Evolutionary conservation across 805 yeast genomes (phyloP), one percentile per base, ranked within the genome.

Genomic region (Ogataea chonburiensis): DNA sequence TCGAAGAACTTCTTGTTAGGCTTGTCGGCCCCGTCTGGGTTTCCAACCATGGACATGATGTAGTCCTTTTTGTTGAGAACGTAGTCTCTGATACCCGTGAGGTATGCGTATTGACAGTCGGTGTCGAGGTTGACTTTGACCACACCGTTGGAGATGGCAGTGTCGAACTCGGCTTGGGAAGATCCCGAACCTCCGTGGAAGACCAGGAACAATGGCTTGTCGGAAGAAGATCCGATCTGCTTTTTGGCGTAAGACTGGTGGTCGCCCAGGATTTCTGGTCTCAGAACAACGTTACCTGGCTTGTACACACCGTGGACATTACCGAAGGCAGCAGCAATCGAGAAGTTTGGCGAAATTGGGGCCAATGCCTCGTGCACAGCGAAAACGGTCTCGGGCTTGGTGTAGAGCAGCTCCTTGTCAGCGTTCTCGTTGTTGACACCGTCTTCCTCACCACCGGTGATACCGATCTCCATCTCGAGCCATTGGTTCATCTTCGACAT

Each of bases 121-220:
- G 98, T 93, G 75, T 93, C 98, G 68, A 93, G 79, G 81, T 93
- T 93, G 66, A 93, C 98, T 83, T 93, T 93, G 61, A 89, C 96
- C 57, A 89, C 97, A 77, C 98, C 98, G 72, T 77, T 73, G 65
- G 65, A 67, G 70, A 93, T 93, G 64, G 88, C 98, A 53, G 79
- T 79, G 73, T 85, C 83, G 69, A 85, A 93, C 73, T 93, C 98
- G 51, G 71, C 67, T 71, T 84, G 94, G 52, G 93, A 61, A 38
- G 98, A 93, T 70, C 98, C 98, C 49, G 98, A 93, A 70, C 98
- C 98, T 75, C 98, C 98, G 80, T 93, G 98, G 97, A 93, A 93
- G 55, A 93, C 98, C 56, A 93, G 79, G 85, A 80, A 93, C 64
- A 93, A 75, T 66, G 98, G 98, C 52, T 68, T 63, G 45, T 60